Conservation (phyloP, 192 early-diverging fungal species). For the Rhizoclosmatium globosum region DNA sequence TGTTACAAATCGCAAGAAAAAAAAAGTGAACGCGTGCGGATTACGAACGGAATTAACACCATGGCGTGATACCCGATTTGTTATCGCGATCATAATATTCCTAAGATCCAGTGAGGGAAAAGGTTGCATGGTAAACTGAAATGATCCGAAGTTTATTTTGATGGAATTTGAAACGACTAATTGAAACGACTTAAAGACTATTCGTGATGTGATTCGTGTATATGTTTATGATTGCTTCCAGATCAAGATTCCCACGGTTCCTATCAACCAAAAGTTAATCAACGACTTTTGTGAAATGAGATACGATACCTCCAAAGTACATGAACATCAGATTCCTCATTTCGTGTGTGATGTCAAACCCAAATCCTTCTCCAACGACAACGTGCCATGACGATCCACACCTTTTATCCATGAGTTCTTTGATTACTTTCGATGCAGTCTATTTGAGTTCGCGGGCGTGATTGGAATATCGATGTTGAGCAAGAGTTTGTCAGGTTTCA, state of each 20-base stretch:
- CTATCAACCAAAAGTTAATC: conserved; percentile 7
- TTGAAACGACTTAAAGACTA: no score
- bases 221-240: conserved; percentile 57
- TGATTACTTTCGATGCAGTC: conserved; percentile 65
- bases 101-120: no score
- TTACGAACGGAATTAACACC: neutral
- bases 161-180: no score
- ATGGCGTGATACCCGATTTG: no score
- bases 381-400: conserved; percentile 69
- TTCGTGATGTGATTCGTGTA: neutral
- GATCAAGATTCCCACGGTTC: conserved; percentile 52
- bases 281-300: neutral
- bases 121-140: no score
- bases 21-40: no score
- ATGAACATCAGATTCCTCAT: conserved; percentile 64
- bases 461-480: neutral
- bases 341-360: conserved; percentile 70
- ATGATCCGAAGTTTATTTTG: no score
- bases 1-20: no score
- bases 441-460: conserved; percentile 1
- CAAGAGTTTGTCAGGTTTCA: neutral
- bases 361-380: conserved; percentile 71
- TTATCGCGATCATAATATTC: no score
- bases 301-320: conserved; percentile 63
- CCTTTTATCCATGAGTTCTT: conserved; percentile 70